Percentiles rank a stretch among this genome's conserved stretches.
Conservation (phyloP, 225 moss, liverwort and hornwort species). For the Asterella californica region DNA sequence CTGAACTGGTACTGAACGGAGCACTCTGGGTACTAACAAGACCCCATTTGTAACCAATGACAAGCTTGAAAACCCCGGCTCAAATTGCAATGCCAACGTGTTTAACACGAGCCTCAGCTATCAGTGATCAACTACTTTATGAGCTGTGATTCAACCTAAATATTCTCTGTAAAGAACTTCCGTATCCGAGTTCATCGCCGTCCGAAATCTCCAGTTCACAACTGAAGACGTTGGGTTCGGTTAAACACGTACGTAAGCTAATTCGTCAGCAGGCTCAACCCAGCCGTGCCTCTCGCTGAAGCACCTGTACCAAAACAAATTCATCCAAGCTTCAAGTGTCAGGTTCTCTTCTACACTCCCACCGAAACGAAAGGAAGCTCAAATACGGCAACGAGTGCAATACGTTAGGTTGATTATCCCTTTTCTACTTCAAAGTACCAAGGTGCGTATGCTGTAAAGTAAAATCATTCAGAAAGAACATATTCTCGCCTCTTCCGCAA, state of each 20-base stretch:
- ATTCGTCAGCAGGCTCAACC: slow-evolving; percentile 33
- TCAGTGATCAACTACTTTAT: too few species aligned
- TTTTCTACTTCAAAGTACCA: neutral
- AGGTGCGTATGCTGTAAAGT: neutral
- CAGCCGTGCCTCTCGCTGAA: slow-evolving; percentile 72
- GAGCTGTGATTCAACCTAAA: too few species aligned
- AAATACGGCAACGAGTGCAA: neutral
- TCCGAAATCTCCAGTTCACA: neutral
- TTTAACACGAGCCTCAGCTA: too few species aligned
- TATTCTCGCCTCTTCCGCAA: slow-evolving; percentile 64
- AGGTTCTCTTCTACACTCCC: neutral
- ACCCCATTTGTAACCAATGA: too few species aligned
- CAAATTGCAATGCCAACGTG: too few species aligned
- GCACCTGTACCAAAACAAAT: slow-evolving; percentile 45
- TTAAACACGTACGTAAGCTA: neutral
- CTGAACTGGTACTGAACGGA: too few species aligned
- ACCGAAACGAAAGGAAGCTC: neutral
- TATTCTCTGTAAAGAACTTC: too few species aligned
- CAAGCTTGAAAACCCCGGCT: too few species aligned
- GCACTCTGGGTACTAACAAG: too few species aligned
- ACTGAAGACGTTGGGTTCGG: too few species aligned
- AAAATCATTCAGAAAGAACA: neutral
- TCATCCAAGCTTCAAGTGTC: neutral
- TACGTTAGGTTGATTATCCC: neutral
- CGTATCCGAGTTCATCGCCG: neutral